Evolutionary conservation across 192 early-diverging fungal genomes (phyloP), one percentile per base, ranked within the genome.

Genomic region (Coemansia sp.): DNA sequence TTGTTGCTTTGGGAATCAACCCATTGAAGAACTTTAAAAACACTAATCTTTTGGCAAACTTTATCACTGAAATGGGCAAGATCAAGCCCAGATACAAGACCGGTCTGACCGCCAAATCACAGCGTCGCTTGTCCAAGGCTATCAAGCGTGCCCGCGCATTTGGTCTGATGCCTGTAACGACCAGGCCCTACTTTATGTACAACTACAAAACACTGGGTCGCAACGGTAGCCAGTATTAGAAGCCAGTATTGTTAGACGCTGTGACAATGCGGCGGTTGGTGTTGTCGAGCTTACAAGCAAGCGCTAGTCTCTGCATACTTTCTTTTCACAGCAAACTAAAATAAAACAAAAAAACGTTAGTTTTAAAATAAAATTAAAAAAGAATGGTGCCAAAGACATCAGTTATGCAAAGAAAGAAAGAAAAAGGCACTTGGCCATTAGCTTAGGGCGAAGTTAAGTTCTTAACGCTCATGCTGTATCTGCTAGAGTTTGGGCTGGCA

Each of bases 91-190:
- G 86, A 58, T 73, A 84, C 66, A 76, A 86, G 66, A 87, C 87
- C 17, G 78, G 83, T 7, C 81, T 90, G 38, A 83, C 84, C 11
- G 82, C 84, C 55, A 87, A 87, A 60, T 85, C 82, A 29, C 88
- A 90, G 73, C 83, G 85, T 33, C 77, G 80, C 5, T 49, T 90
- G 7, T 82, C 85, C 29, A 86, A 85, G 77, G 84, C 86, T 34
- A 86, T 90, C 45, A 83, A 85, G 42, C 75, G 88, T 38, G 88
- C 85, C 1, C 78, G 88, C 10, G 82, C 88, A 4, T 85, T 85
- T 68, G 83, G 83, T 2, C 64, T 84, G 34, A 69, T 84, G 51
- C 83, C 83, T 12, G 67, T 84, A 14, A 78, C 75, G 0, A 77
- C 55, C 73, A 75, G 65, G 71, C 61, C 69, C 18, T 48, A 60